Evolutionary conservation across 2,329 filamentous ascomycete species (phyloP).

Genomic region (Calycina marina): DNA sequence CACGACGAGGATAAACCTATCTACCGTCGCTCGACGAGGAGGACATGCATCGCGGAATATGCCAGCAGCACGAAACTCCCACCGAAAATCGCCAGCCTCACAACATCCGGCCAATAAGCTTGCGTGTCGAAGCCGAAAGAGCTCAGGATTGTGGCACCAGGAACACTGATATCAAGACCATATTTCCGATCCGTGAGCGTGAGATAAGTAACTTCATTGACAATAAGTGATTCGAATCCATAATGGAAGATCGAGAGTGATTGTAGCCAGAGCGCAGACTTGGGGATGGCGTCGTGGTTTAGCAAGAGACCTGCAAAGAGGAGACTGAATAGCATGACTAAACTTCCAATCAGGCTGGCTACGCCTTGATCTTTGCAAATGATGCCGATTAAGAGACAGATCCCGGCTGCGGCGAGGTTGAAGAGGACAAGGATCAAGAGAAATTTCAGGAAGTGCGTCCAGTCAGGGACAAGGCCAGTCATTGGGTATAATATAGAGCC

Average conservation of each 20-base stretch:
- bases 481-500: constrained; percentile 95
- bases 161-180: constrained; percentile 89
- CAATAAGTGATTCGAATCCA: constrained; percentile 88
- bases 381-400: constrained; percentile 93
- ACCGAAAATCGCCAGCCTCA: constrained; percentile 70
- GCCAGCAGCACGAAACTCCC: constrained; percentile 74
- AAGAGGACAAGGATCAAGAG: constrained; percentile 86
- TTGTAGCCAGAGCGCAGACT: constrained; percentile 78
- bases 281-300: constrained; percentile 86
- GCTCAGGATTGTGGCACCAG: constrained; percentile 83
- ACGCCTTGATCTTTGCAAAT: constrained; percentile 84
- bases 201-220: constrained; percentile 88
- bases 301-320: constrained; percentile 88
- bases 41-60: constrained; percentile 82
- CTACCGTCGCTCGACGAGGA: constrained; percentile 79
- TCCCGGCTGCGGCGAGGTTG: constrained; percentile 84
- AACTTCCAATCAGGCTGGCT: constrained; percentile 80
- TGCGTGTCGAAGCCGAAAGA: constrained; percentile 88
- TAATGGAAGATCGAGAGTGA: constrained; percentile 95
- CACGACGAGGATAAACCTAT: constrained; percentile 3
- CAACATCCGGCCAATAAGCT: constrained; percentile 72
- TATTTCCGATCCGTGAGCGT: constrained; percentile 90
- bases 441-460: constrained; percentile 77
- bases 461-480: constrained; percentile 78
- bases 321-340: constrained; percentile 95